Percentiles rank a stretch among this genome's conserved stretches.
These are phyloP conservation scores for Colletotrichum limetticola DNA, from an alignment of 2,329 filamentous ascomycete species.

Conservation along the genomic window DNA sequence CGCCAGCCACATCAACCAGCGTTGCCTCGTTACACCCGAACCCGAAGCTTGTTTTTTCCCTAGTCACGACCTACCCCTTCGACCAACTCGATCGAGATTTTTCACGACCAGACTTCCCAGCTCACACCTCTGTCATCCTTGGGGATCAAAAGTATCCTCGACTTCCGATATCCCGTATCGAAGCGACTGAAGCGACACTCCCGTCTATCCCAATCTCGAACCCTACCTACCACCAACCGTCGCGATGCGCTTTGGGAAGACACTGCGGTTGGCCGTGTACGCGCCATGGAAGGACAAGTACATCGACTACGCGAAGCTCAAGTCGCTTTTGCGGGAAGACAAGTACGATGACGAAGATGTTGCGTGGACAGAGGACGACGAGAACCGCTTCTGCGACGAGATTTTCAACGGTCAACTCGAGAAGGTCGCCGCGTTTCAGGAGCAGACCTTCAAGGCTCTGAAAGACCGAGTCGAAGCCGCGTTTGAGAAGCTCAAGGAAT, in stretches of 20 bases:
- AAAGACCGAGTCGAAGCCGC: constrained; percentile 64
- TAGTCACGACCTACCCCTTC: background rate
- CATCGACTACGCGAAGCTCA: constrained; percentile 95
- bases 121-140: background rate
- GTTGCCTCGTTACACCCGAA: constrained; percentile 19
- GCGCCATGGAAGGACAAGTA: constrained; percentile 92
- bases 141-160: background rate
- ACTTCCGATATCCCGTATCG: background rate
- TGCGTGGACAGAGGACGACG: constrained; percentile 92
- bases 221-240: background rate
- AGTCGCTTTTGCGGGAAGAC: constrained; percentile 86
- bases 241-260: constrained; percentile 93
- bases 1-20: constrained; percentile 3
- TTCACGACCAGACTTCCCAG: background rate
- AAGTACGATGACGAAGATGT: constrained; percentile 67
- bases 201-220: background rate
- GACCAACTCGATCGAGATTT: constrained; percentile 11
- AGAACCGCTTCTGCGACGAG: constrained; percentile 93
- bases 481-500: constrained; percentile 80
- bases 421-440: constrained; percentile 92
- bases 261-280: constrained; percentile 82
- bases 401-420: constrained; percentile 94
- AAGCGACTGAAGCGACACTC: background rate
- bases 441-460: constrained; percentile 73
- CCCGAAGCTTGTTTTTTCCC: constrained; percentile 29